Evolutionary conservation across 352 stramenopile species (phyloP).

Genomic region (Phytophthora agathidicida): DNA sequence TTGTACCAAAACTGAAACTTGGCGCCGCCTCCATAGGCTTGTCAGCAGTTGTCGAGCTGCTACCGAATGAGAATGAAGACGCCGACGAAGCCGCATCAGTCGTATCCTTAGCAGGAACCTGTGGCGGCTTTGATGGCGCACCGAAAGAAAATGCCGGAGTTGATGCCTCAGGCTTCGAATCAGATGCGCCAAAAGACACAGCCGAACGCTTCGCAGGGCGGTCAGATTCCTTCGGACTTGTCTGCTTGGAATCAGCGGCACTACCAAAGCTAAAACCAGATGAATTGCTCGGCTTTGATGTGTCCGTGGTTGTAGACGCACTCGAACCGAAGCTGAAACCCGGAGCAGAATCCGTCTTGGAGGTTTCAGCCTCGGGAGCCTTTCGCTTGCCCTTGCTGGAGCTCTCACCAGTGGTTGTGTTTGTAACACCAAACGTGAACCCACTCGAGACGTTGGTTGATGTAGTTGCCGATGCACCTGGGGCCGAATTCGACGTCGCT

Average conservation of each 20-base stretch:
- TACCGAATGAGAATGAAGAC: slow-evolving; percentile 30
- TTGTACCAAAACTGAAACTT: slow-evolving; percentile 26
- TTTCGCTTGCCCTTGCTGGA: slow-evolving; percentile 35
- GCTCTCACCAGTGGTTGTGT: slow-evolving; percentile 4
- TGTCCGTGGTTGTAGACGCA: slow-evolving; percentile 2
- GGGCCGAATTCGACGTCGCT: slow-evolving; percentile 3
- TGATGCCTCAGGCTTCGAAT: slow-evolving; percentile 29
- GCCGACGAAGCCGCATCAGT: slow-evolving; percentile 16
- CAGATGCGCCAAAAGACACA: slow-evolving; percentile 25
- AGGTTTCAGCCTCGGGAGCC: slow-evolving; percentile 15
- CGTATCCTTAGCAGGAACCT: slow-evolving; percentile 28
- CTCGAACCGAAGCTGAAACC: slow-evolving; percentile 31
- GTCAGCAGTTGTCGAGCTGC: slow-evolving; percentile 13
- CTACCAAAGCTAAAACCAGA: slow-evolving; percentile 44
- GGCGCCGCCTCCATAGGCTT: slow-evolving; percentile 27
- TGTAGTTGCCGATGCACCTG: background rate
- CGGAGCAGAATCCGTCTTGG: slow-evolving; percentile 8
- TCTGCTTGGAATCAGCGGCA: slow-evolving; percentile 2
- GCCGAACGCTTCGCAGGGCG: slow-evolving; percentile 33
- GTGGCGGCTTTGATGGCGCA: slow-evolving; percentile 10
- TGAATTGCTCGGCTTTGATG: slow-evolving; percentile 11
- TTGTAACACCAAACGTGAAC: slow-evolving; percentile 30
- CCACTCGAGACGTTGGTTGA: slow-evolving; percentile 5
- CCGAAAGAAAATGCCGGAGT: slow-evolving; percentile 39
- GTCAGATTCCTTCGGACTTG: slow-evolving; percentile 26